Evolutionary conservation across 768 basidiomycete species (phyloP), one percentile per base, ranked within the genome.

Genomic region (Strobilomyces confusus): DNA sequence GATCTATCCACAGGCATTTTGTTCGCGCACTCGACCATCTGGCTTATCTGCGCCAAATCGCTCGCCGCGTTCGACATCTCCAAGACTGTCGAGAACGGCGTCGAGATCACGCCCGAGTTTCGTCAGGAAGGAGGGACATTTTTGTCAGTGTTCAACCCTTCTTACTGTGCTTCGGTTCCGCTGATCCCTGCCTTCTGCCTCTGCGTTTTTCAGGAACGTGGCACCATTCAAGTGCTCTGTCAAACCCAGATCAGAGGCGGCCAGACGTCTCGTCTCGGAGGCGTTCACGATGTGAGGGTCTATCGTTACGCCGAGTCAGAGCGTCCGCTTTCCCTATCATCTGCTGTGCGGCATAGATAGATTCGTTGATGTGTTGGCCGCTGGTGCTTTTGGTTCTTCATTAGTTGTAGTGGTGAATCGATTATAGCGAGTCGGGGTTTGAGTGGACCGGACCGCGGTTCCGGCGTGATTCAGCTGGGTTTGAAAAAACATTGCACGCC

Each of bases 51-150:
- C 6, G 67, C 69, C 0, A 71, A 61, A 53, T 67, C 73, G 11
- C 73, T 81, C 20, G 74, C 78, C 1, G 72, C 69, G 11, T 78
- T 81, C 38, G 60, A 78, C 20, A 71, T 81, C 25, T 63, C 66
- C 17, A 77, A 76, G 37, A 63, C 58, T 0, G 59, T 76, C 2
- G 72, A 72, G 44, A 67, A 75, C n/a, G 77, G 76, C 1, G 60
- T 69, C 0, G 74, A 74, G 19, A 64, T 79, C 29, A 71, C 73
- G 0, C 79, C 80, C 3, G 75, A 78, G 52, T 71, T 75, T 47
- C 75, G 75, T 46, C 37, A 37, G 9, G 57, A 52, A 7, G 61
- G 61, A 5, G 57, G 26, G 15, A 52, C 48, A 23, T 30, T 61
- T 9, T 13, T 51, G 61, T 61, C 14, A 8, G 40, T 36, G 8